Conservation (phyloP, 2,329 filamentous ascomycete species). For the Colletotrichum chrysophilum region DNA sequence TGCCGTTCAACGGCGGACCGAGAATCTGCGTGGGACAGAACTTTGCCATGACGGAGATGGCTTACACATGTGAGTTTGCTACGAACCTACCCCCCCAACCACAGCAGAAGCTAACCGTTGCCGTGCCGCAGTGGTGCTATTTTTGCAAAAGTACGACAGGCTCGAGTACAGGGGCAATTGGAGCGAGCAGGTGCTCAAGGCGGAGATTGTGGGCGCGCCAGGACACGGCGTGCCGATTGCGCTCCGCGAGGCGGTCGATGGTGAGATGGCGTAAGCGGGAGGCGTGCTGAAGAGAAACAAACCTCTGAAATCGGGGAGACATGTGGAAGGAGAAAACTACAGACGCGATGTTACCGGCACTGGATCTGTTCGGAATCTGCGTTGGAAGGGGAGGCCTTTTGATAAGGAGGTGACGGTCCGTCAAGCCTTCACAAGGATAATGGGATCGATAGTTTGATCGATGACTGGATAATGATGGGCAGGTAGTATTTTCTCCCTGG, state of each 20-base stretch:
- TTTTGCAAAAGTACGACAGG: conserved; percentile 65
- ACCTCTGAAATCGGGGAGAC: not conserved
- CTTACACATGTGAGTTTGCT: conserved; percentile 43
- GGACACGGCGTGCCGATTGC: conserved; percentile 47
- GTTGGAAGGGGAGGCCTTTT: not conserved
- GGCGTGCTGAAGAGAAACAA: not conserved
- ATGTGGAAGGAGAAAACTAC: not conserved
- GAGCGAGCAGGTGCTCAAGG: conserved; percentile 47
- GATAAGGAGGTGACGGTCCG: not conserved
- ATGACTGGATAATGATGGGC: not conserved
- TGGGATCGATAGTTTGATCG: not conserved
- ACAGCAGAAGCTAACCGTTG: not conserved
- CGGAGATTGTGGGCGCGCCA: conserved; percentile 49
- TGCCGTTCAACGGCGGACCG: conserved; percentile 38
- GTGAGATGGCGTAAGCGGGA: conserved; percentile 14
- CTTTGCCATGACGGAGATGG: conserved; percentile 65
- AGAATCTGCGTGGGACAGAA: conserved; percentile 59
- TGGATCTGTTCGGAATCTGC: not conserved
- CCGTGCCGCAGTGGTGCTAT: conserved; percentile 41
- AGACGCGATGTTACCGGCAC: not conserved
- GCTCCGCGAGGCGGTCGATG: conserved; percentile 34
- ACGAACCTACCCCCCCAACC: not conserved
- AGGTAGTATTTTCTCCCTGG: not conserved
- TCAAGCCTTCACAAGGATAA: not conserved
- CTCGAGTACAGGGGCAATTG: conserved; percentile 55